phyloP scores from a whole-genome alignment of 495 filamentous ascomycete genomes.

The Aspergillus indologenus region DNA sequence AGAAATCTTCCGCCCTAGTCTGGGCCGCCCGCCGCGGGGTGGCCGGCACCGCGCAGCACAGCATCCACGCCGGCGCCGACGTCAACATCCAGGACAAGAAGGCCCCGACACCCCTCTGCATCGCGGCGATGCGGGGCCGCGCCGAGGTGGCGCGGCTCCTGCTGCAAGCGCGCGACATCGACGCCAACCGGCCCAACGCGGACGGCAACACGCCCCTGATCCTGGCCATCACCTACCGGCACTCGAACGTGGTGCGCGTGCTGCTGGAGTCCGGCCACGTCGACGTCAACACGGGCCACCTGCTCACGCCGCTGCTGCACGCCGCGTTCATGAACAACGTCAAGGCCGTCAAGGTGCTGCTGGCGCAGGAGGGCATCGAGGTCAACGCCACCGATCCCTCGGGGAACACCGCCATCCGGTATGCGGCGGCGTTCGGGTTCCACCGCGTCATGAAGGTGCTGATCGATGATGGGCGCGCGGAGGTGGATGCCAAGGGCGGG shows the following conservation, averaged over 20 bases:
- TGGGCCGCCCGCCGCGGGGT: slow-evolving; percentile 22
- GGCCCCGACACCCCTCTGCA: slow-evolving; percentile 12
- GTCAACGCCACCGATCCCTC: not conserved
- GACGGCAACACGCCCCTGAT: slow-evolving; percentile 6
- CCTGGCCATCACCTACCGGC: not conserved
- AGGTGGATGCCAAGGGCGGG: not conserved
- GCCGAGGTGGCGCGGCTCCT: slow-evolving; percentile 10
- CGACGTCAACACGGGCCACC: not conserved
- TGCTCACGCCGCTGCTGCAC: not conserved
- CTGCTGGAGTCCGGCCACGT: not conserved
- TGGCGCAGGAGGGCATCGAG: slow-evolving; percentile 5
- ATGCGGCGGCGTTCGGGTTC: not conserved
- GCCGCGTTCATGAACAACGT: slow-evolving; percentile 2
- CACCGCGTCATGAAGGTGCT: not conserved
- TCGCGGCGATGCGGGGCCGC: slow-evolving; percentile 16
- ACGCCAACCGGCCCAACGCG: not conserved
- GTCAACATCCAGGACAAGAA: not conserved
- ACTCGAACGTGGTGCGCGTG: not conserved
- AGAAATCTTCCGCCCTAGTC: slow-evolving; percentile 21
- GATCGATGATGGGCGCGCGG: not conserved
- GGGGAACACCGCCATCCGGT: slow-evolving; percentile 6
- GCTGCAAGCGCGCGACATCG: slow-evolving; percentile 3
- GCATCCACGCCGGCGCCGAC: not conserved
- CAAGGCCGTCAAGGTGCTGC: not conserved
- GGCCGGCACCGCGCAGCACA: not conserved